Evolutionary conservation across 371 early-diverging fungal genomes (phyloP).

Genomic region (Smittium culicis): DNA sequence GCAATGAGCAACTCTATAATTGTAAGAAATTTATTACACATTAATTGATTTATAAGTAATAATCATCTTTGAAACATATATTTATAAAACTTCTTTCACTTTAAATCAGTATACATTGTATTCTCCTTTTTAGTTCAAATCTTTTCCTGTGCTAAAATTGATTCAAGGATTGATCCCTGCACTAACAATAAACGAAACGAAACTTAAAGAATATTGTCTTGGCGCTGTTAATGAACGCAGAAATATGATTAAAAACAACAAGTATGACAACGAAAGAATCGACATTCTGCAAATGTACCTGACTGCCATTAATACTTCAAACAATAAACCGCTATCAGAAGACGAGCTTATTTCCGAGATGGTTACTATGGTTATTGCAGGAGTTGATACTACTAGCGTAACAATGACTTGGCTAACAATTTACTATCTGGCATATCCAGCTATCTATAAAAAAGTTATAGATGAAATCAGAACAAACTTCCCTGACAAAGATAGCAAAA

Average conservation of each 20-base stretch:
- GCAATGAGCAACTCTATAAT: neutral
- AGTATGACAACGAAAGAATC: neutral
- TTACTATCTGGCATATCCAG: constrained; percentile 16
- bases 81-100: neutral
- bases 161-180: neutral
- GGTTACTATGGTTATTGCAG: constrained; percentile 20
- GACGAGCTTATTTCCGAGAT: constrained; percentile 18
- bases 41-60: neutral
- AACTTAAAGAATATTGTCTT: neutral
- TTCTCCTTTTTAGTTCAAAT: constrained; percentile 2
- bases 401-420: constrained; percentile 13
- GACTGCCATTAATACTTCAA: constrained; percentile 15
- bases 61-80: neutral
- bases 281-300: constrained; percentile 29
- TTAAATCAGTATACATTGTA: neutral
- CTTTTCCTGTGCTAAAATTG: neutral
- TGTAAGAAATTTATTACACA: neutral
- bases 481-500: neutral
- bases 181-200: neutral
- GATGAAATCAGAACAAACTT: constrained; percentile 15
- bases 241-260: neutral
- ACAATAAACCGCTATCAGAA: constrained; percentile 13
- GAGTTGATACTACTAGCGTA: constrained; percentile 21
- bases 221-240: neutral
- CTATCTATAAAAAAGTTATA: constrained; percentile 3